These are phyloP conservation scores for Colletotrichum cereale DNA, from an alignment of 2,329 filamentous ascomycete genomes.

Conservation along the genomic window DNA sequence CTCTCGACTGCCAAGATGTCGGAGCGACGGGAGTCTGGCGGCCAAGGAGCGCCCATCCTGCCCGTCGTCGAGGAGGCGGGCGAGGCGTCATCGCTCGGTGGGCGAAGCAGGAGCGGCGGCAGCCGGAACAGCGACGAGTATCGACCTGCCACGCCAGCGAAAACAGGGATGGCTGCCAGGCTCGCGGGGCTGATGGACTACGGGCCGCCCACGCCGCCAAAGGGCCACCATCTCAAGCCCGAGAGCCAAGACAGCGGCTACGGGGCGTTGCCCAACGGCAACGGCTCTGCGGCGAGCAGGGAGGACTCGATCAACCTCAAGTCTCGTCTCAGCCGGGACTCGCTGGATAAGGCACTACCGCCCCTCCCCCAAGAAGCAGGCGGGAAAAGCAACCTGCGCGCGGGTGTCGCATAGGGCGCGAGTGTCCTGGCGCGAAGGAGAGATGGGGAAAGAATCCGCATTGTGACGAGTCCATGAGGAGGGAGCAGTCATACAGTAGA, in stretches of 20 bases:
- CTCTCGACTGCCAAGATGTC: conserved; percentile 55
- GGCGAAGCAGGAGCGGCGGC: conserved; percentile 66
- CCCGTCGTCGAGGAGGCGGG: conserved; percentile 93
- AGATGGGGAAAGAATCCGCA: not conserved
- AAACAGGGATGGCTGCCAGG: conserved; percentile 50
- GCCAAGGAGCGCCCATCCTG: conserved; percentile 67
- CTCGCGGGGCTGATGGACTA: conserved; percentile 39
- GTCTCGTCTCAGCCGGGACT: conserved; percentile 63
- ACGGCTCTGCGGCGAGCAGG: conserved; percentile 48
- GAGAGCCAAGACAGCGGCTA: conserved; percentile 64
- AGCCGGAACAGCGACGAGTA: conserved; percentile 62
- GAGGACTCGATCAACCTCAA: conserved; percentile 50
- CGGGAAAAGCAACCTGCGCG: conserved; percentile 35
- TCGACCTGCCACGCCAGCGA: conserved; percentile 58
- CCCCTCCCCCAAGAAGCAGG: conserved; percentile 59
- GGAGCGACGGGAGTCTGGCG: conserved; percentile 67
- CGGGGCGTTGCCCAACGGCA: conserved; percentile 48
- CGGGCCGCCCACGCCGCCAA: conserved; percentile 63
- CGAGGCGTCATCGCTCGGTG: conserved; percentile 77
- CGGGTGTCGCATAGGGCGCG: conserved; percentile 33
- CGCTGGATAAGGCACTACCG: conserved; percentile 71
- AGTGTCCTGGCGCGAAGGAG: conserved; percentile 6
- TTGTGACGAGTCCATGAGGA: conserved; percentile 8
- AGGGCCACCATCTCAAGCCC: conserved; percentile 57
- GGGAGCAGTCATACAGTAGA: not conserved